Conservation (phyloP, 768 basidiomycete species). For the Hirschioporus abietinus region DNA sequence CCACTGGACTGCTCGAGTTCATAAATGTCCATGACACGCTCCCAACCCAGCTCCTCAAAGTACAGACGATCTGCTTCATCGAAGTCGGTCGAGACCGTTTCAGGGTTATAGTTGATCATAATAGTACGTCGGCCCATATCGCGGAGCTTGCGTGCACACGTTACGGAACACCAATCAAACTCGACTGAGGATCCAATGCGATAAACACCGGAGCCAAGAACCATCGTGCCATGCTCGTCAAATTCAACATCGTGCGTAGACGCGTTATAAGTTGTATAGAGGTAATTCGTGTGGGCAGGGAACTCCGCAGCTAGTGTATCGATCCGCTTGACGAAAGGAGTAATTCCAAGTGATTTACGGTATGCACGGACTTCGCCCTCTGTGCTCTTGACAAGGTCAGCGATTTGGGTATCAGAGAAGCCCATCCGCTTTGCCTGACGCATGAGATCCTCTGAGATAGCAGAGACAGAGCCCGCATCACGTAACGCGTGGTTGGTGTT, state of each 20-base stretch:
- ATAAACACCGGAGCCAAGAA: slow-evolving; percentile 96
- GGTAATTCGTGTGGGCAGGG: slow-evolving; percentile 98
- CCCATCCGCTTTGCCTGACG: slow-evolving; percentile 88
- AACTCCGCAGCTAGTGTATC: slow-evolving; percentile 98
- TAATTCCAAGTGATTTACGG: slow-evolving; percentile 84
- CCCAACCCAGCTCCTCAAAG: slow-evolving; percentile 97
- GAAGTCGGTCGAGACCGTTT: slow-evolving; percentile 98
- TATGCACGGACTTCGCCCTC: slow-evolving; percentile 79
- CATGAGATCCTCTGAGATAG: slow-evolving; percentile 74
- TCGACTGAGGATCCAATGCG: slow-evolving; percentile 98
- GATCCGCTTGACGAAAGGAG: slow-evolving; percentile 98
- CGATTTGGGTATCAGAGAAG: slow-evolving; percentile 91
- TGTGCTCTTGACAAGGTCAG: slow-evolving; percentile 64
- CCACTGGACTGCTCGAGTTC: slow-evolving; percentile 91
- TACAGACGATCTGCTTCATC: slow-evolving; percentile 99
- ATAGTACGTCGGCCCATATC: slow-evolving; percentile 92
- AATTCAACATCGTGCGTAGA: slow-evolving; percentile 94
- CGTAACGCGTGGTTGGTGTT: slow-evolving; percentile 76
- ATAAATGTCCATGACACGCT: slow-evolving; percentile 99
- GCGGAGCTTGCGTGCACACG: slow-evolving; percentile 88
- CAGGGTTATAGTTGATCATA: slow-evolving; percentile 99
- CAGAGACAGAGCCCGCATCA: slow-evolving; percentile 60
- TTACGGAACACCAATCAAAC: slow-evolving; percentile 99
- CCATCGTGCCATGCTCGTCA: slow-evolving; percentile 98
- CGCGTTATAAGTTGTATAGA: slow-evolving; percentile 99